Evolutionary conservation across 148 eudicot species (phyloP), one percentile per base, ranked within the genome.

Genomic region (Persicaria maculosa): DNA sequence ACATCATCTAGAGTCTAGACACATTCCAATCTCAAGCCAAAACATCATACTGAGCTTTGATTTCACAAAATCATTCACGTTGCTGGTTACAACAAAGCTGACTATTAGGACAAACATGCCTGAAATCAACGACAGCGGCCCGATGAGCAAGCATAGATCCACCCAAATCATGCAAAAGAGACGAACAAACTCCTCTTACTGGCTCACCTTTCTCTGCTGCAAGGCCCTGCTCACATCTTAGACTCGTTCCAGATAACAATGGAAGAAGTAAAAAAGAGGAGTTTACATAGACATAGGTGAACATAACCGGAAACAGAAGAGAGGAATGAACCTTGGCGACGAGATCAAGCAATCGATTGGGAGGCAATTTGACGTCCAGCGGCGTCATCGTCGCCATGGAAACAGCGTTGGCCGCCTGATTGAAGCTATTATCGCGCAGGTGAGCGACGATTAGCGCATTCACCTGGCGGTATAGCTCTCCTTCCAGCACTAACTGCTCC

Each of bases 351-450:
- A 92, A 95, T 77, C 88, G 87, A 77, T 87, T 90, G 6, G 88
- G 85, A 54, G 93, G 90, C 77, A 81, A 88, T 83, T 90, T 93
- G 54, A 85, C 85, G 83, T 83, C 85, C 83, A 87, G 74, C 12
- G 95, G 97, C 62, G 90, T 90, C 97, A 92, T 88, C 52, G 97
- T 92, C 67, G 97, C 93, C 50, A 92, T 86, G 77, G 95, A 91
- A 81, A 92, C 97, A 50, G 93, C 91, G 82, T 83, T 88, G 52
- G 97, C 93, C 59, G 91, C 95, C 89, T 88, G 93, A 80, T 80
- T 83, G 76, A 86, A 88, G 86, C 90, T 88, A 73, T 85, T 86
- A 76, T 89, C 88, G 50, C 97, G 90, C 55, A 92, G 92, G 83
- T 92, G 94, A 55, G 97, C 90, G 50, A 90, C 92, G 53, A 92